Conservation (phyloP, 768 basidiomycete species). For the Tulasnella sp. region DNA sequence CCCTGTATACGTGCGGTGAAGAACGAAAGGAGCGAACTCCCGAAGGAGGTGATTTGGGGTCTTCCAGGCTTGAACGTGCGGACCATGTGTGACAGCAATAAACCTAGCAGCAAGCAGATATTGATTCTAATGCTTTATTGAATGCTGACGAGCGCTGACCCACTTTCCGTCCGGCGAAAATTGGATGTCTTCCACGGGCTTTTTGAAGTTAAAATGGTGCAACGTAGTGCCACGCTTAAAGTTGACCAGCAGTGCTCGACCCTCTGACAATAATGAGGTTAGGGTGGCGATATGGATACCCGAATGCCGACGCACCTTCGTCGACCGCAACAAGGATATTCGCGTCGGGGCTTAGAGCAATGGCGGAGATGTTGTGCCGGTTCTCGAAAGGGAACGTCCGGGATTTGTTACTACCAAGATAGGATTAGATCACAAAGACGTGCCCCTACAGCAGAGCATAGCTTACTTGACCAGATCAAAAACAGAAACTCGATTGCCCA, state of each 20-base stretch:
- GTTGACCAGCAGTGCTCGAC: conserved; percentile 82
- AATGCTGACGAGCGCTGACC: conserved; percentile 23
- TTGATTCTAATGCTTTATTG: not conserved
- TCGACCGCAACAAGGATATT: conserved; percentile 87
- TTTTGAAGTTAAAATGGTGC: conserved; percentile 92
- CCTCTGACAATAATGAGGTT: conserved; percentile 41
- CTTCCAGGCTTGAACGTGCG: conserved; percentile 88
- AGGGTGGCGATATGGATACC: not conserved
- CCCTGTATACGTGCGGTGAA: conserved; percentile 90
- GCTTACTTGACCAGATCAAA: conserved; percentile 96
- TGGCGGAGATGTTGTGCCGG: conserved; percentile 79
- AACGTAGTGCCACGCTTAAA: conserved; percentile 74
- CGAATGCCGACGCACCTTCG: conserved; percentile 46
- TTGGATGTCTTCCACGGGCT: conserved; percentile 66
- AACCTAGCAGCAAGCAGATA: conserved; percentile 36
- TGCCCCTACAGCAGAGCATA: not conserved
- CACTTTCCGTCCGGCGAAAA: conserved; percentile 94
- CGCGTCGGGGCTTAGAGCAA: conserved; percentile 84
- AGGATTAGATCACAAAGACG: not conserved
- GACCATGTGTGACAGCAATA: conserved; percentile 88
- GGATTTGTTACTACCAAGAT: conserved; percentile 70
- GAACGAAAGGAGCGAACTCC: conserved; percentile 90
- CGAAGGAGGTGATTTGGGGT: conserved; percentile 91
- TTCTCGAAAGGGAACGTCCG: conserved; percentile 87
- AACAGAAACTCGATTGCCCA: conserved; percentile 91